A percentile compares a stretch with the other conserved stretches of the same genome.
Conservation (phyloP, 176 grass and related monocot genomes). For the Oryza meyeriana region DNA sequence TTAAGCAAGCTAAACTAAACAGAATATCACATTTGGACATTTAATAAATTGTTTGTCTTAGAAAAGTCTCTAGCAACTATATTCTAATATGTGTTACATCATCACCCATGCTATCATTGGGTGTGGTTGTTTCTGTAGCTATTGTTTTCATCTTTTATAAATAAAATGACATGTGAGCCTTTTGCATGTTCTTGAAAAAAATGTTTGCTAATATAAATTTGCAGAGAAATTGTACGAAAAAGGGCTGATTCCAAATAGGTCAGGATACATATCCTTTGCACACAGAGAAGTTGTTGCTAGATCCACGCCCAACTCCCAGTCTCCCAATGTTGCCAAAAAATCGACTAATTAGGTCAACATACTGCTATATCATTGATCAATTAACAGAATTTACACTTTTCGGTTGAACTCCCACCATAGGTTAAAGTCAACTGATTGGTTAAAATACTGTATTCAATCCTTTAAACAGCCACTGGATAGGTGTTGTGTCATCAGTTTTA, state of each 20-base stretch:
- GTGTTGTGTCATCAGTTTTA: neutral
- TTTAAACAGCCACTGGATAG: neutral
- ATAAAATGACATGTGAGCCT: too few relatives aligned
- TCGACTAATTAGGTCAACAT: too few relatives aligned
- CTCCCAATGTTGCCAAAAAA: neutral
- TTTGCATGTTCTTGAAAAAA: too few relatives aligned
- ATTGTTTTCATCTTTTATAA: too few relatives aligned
- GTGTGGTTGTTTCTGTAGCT: too few relatives aligned
- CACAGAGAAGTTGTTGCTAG: neutral
- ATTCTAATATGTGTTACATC: too few relatives aligned
- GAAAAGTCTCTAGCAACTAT: neutral
- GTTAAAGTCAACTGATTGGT: constrained; percentile 26
- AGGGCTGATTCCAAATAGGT: neutral
- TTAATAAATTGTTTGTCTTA: neutral
- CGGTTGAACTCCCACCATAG: neutral
- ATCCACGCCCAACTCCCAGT: neutral
- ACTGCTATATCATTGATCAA: too few relatives aligned
- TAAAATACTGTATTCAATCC: neutral
- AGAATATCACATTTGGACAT: neutral
- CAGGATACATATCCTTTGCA: neutral
- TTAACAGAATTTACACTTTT: too few relatives aligned
- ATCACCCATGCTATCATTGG: too few relatives aligned
- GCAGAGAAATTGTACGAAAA: neutral
- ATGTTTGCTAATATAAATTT: neutral
- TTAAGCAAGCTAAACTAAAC: constrained; percentile 9